These are phyloP conservation scores for Tausonia pullulans DNA, from an alignment of 1,284 basidiomycete species.

Conservation along the genomic window DNA sequence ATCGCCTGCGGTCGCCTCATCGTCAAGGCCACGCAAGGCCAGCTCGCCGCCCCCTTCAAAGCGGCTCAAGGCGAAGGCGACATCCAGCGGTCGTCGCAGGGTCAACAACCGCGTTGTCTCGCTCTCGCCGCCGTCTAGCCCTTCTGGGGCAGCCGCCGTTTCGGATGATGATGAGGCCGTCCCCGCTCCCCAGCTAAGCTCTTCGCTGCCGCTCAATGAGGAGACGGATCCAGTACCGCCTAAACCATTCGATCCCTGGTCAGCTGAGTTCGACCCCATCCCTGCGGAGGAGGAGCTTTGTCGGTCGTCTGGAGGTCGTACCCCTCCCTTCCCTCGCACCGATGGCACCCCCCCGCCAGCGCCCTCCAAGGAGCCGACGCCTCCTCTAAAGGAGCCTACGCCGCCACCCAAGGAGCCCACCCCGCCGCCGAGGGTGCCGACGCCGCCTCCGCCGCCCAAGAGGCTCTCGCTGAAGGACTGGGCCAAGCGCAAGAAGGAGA, in stretches of 20 bases:
- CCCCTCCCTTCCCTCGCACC: neutral
- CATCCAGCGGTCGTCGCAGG: neutral
- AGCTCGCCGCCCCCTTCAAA: neutral
- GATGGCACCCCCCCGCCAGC: slow-evolving; percentile 5
- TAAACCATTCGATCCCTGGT: slow-evolving; percentile 4
- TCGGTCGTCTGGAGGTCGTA: neutral
- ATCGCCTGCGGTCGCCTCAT: neutral
- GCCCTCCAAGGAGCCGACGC: slow-evolving; percentile 20
- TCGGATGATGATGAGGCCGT: no score
- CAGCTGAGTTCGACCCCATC: neutral
- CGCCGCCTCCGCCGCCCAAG: slow-evolving; percentile 16
- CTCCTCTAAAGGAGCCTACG: slow-evolving; percentile 19
- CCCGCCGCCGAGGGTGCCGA: slow-evolving; percentile 21
- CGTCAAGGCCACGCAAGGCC: neutral
- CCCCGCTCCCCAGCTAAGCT: no score
- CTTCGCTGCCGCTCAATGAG: no score
- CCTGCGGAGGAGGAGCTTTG: neutral
- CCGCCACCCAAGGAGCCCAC: slow-evolving; percentile 21
- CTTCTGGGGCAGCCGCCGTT: no score
- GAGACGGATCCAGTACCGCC: neutral
- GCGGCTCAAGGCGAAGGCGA: neutral
- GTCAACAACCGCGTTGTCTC: slow-evolving; percentile 7
- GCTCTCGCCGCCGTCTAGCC: neutral
- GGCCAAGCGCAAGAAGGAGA: slow-evolving; percentile 11
- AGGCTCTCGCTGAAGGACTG: slow-evolving; percentile 15